Evolutionary conservation across 2,329 filamentous ascomycete genomes (phyloP).

Genomic region (Colletotrichum acutatum): DNA sequence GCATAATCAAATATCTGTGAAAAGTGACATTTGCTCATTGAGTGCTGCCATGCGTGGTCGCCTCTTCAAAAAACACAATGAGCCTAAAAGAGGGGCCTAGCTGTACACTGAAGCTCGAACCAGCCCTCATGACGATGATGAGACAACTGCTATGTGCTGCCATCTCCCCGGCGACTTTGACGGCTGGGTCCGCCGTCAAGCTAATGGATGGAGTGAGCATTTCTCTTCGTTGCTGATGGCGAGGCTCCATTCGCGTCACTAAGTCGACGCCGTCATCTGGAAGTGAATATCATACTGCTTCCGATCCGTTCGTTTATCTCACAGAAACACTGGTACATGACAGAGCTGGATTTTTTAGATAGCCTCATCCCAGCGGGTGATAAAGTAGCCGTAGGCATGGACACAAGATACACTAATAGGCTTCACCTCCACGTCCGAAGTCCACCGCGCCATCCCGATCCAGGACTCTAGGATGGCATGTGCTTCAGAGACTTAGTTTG

Average conservation of each 20-base stretch:
- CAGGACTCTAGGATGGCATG: constrained; percentile 39
- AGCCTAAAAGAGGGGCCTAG: too few relatives aligned
- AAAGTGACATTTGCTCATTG: too few relatives aligned
- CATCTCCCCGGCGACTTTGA: too few relatives aligned
- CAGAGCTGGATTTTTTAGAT: constrained; percentile 31
- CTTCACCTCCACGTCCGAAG: constrained; percentile 42
- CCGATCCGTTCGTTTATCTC: constrained; percentile 40
- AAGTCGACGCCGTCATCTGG: too few relatives aligned
- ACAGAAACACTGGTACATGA: constrained; percentile 38
- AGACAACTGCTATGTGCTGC: too few relatives aligned
- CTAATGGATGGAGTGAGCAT: too few relatives aligned
- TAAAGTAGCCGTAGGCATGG: constrained; percentile 47
- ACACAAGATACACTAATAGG: constrained; percentile 46
- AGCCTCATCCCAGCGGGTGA: constrained; percentile 44
- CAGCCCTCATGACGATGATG: too few relatives aligned
- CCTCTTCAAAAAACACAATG: too few relatives aligned
- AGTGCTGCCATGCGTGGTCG: too few relatives aligned
- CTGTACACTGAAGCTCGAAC: neutral
- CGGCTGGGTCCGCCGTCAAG: too few relatives aligned
- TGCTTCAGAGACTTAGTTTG: constrained; percentile 42
- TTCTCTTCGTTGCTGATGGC: too few relatives aligned
- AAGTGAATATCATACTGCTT: constrained; percentile 38
- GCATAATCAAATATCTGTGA: neutral
- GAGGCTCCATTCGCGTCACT: too few relatives aligned
- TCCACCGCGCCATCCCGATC: constrained; percentile 41